Percentiles rank a stretch among this genome's conserved stretches.
These are phyloP conservation scores for Dendrobium officinale DNA, from an alignment of 106 monocot species.

Conservation along the genomic window DNA sequence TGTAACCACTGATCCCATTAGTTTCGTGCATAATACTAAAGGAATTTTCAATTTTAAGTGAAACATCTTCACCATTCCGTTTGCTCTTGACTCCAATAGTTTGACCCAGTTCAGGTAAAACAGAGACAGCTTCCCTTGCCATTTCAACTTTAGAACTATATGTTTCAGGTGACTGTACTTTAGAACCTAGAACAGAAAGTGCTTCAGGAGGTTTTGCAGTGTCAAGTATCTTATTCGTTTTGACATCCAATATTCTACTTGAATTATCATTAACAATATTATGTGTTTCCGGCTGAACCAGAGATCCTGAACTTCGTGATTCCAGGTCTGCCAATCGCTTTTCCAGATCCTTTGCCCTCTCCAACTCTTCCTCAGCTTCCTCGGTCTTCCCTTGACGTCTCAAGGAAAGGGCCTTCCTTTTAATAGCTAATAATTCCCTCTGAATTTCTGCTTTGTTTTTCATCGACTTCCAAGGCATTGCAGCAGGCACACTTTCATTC, in stretches of 20 bases:
- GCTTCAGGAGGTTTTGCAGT: neutral
- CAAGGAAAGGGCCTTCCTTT: slow-evolving; percentile 76
- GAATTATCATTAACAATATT: neutral
- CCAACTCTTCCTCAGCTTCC: slow-evolving; percentile 73
- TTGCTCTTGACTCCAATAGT: neutral
- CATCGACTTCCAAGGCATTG: slow-evolving; percentile 10
- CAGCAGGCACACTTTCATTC: slow-evolving; percentile 12
- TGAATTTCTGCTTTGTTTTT: slow-evolving; percentile 67
- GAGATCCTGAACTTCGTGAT: slow-evolving; percentile 11
- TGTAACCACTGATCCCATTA: slow-evolving; percentile 21
- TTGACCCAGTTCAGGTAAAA: neutral
- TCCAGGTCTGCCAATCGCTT: slow-evolving; percentile 59
- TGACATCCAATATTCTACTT: neutral
- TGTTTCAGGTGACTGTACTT: neutral
- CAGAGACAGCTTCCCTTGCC: neutral
- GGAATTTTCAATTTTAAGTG: neutral
- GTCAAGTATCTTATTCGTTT: neutral
- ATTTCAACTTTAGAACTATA: neutral
- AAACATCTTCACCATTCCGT: neutral
- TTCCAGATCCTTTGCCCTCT: slow-evolving; percentile 70
- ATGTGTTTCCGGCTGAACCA: slow-evolving; percentile 13
- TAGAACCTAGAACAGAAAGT: neutral
- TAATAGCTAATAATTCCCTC: slow-evolving; percentile 69
- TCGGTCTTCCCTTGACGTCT: slow-evolving; percentile 74
- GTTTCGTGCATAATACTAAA: slow-evolving; percentile 4